Base-by-base conservation (phyloP, 192 early-diverging fungal species). In the Entomortierella chlamydospora region DNA sequence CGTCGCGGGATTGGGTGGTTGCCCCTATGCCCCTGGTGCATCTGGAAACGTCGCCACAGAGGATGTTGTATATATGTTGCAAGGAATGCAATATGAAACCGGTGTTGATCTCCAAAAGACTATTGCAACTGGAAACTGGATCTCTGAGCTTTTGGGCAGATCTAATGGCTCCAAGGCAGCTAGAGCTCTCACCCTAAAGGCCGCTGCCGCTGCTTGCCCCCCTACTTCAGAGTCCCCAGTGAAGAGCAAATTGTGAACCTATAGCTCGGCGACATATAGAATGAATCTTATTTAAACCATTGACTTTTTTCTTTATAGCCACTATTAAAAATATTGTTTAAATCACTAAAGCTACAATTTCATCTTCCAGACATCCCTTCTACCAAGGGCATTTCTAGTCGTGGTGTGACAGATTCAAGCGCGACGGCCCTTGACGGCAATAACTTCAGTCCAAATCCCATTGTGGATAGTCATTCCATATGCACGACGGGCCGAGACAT, bases 31-130 rank as follows among this genome's bases (percentile, higher is more conserved):
- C 2, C 90, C 91, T 64, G 98, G 98, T 15, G 98, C 98, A 9
- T 95, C 92, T 17, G 98, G 98, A 22, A 99, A 99, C 81, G 98
- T 99, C 0, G 93, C 95, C 8, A 96, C 96, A 0, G 98, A 99
- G 82, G 96, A 98, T 72, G 96, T 99, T 2, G 92, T 97, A 2
- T 96, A 98, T 70, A 91, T 96, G 89, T 87, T 99, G 13, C 79
- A 95, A 13, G 94, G 94, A 31, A 83, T 94, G 76, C 95, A 95
- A 0, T 93, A 92, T 68, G 72, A 87, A 26, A 97, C 98, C 0
- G 93, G 93, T 7, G 87, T 95, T 12, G 85, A 96, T 82, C 81
- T 99, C 56, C 53, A 84, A 26, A 85, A 89, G 71, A 86, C 96
- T 28, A 88, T 93, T 28, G 70, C 81, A 25, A 86, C 91, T 65